Evolutionary conservation across 2,329 filamentous ascomycete genomes (phyloP).

Genomic region (Xylariaceae sp.): DNA sequence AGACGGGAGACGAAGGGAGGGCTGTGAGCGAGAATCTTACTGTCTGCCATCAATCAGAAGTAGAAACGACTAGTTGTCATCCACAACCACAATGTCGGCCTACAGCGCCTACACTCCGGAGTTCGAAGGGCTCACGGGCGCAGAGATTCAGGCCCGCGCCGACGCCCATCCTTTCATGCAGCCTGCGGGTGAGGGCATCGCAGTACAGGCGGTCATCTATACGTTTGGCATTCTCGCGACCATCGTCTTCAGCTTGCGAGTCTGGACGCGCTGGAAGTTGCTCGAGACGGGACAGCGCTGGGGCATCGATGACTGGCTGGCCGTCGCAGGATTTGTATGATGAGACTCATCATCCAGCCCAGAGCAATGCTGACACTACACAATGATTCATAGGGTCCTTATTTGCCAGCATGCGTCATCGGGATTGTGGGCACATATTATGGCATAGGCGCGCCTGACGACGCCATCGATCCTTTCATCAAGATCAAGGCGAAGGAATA

Average conservation of each 20-base stretch:
- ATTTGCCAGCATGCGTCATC: neutral
- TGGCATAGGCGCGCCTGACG: neutral
- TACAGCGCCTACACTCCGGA: neutral
- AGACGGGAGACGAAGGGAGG: neutral
- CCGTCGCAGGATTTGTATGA: conserved; percentile 6
- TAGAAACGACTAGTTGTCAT: neutral
- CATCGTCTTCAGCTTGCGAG: conserved; percentile 6
- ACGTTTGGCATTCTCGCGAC: neutral
- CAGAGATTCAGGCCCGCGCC: neutral
- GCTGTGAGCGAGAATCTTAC: neutral
- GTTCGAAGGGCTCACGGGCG: neutral
- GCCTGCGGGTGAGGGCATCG: neutral
- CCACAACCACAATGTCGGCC: neutral
- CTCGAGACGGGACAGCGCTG: conserved; percentile 1
- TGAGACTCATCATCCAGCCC: neutral
- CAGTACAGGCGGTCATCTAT: neutral
- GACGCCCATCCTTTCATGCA: conserved; percentile 3
- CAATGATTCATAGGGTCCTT: neutral
- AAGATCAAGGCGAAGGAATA: conserved; percentile 8
- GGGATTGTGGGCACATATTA: neutral
- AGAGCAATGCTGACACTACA: neutral
- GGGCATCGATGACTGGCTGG: conserved; percentile 8
- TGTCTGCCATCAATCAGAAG: neutral
- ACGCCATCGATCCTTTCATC: neutral
- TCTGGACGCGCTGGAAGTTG: conserved; percentile 2